Conservation (phyloP, 2,329 filamentous ascomycete species). For the Chaetothyriales sp. region DNA sequence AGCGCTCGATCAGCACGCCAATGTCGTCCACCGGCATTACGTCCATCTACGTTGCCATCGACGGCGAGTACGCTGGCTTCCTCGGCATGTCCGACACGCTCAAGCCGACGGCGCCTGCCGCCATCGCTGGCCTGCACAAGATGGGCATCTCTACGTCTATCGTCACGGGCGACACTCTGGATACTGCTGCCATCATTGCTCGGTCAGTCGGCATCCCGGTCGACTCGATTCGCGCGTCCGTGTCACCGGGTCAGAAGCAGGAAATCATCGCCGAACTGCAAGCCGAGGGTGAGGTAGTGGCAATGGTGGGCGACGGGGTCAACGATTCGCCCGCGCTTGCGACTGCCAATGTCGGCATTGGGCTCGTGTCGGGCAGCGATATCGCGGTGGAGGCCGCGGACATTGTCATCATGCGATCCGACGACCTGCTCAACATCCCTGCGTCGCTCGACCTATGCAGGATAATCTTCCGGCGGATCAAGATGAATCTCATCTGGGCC, state of each 20-base stretch:
- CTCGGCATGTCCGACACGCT: conserved; percentile 79
- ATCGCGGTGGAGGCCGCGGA: conserved; percentile 97
- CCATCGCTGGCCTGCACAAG: conserved; percentile 65
- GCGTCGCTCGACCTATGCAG: conserved; percentile 69
- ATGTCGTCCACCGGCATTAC: conserved; percentile 55
- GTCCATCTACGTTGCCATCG: conserved; percentile 81
- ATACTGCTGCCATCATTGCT: conserved; percentile 74
- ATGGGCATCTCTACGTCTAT: conserved; percentile 83
- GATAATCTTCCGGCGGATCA: conserved; percentile 82
- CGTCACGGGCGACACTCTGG: conserved; percentile 81
- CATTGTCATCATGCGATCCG: conserved; percentile 85
- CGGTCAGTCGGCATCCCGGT: conserved; percentile 64
- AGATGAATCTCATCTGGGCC: conserved; percentile 82
- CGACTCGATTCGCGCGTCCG: conserved; percentile 69
- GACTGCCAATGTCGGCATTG: conserved; percentile 84
- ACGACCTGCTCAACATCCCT: conserved; percentile 85
- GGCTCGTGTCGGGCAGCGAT: conserved; percentile 82
- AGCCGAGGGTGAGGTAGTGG: conserved; percentile 59
- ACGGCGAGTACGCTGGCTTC: conserved; percentile 65
- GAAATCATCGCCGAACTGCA: conserved; percentile 68
- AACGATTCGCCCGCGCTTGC: conserved; percentile 94
- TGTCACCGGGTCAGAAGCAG: conserved; percentile 84
- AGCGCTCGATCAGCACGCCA: conserved; percentile 13
- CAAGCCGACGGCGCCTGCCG: conserved; percentile 71
- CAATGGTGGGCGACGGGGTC: conserved; percentile 97